Evolutionary conservation across 2,329 filamentous ascomycete genomes (phyloP), one percentile per base, ranked within the genome.

Genomic region (Thielaviopsis musarum): DNA sequence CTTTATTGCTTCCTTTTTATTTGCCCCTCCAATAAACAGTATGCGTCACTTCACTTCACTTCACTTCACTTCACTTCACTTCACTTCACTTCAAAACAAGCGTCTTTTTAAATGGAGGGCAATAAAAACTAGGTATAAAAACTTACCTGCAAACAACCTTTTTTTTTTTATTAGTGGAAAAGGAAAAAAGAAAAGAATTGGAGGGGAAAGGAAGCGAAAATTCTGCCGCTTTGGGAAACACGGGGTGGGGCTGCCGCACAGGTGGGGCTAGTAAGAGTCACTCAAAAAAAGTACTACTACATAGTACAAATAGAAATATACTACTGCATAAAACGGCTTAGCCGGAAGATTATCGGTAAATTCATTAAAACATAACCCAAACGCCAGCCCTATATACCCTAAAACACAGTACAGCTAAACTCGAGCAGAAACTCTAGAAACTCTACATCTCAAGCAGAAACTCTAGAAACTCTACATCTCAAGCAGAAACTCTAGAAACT

Each of bases 11-110:
- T n/a, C n/a, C n/a, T n/a, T n/a, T 45, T 45, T 45, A 17, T 45
- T n/a, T 45, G 38, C 38, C 38, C 38, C 38, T 45, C 38, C 15
- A 45, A 45, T 17, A 45, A n/a, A 45, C 6, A 45, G 26, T 24
- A 38, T 59, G 52, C 58, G 41, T 58, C 57, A 58, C 57, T 45
- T n/a, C n/a, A n/a, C n/a, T n/a, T n/a, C n/a, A n/a, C n/a, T n/a
- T n/a, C n/a, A n/a, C n/a, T n/a, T n/a, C n/a, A n/a, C n/a, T n/a
- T n/a, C n/a, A n/a, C n/a, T n/a, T n/a, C n/a, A n/a, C n/a, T n/a
- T n/a, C n/a, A n/a, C n/a, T n/a, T n/a, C n/a, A n/a, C 38, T 45
- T 45, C 5, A 41, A 45, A 15, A 17, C 3, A n/a, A 15, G 15
- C 13, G 13, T 49, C 2, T 3, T 19, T 19, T 48, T 17, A 6